A percentile compares a stretch with the other conserved stretches of the same genome.
phyloP scores from a whole-genome alignment of 2,329 filamentous ascomycete genomes.

The Sporothrix pseudoabietina region DNA sequence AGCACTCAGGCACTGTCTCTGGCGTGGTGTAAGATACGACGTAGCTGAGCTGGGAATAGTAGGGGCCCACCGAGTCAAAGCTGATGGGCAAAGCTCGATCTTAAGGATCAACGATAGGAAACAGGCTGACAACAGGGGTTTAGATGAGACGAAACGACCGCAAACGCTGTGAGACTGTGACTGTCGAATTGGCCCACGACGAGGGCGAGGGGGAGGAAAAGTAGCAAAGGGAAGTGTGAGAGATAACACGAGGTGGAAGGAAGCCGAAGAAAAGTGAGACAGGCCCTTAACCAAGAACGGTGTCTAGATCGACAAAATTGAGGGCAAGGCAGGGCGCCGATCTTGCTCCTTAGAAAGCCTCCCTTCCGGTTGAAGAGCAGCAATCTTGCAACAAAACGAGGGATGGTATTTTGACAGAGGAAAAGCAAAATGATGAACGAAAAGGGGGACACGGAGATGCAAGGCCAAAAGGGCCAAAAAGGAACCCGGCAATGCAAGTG shows the following conservation, averaged over 20 bases:
- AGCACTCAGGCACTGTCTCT: conserved; percentile 1
- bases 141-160: conserved; percentile 6
- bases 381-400: background rate
- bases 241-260: conserved; percentile 5
- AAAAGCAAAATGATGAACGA: background rate
- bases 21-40: conserved; percentile 5
- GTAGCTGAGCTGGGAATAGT: conserved; percentile 2
- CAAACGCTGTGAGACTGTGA: background rate
- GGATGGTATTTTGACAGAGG: background rate
- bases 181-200: background rate
- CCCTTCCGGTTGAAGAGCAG: background rate
- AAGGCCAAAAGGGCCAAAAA: background rate
- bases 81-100: conserved; percentile 21
- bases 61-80: conserved; percentile 25
- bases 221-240: background rate
- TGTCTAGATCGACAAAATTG: background rate
- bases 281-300: background rate
- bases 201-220: conserved; percentile 3
- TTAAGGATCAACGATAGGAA: conserved; percentile 6
- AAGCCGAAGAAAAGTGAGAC: conserved; percentile 11
- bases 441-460: background rate
- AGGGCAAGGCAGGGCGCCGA: background rate
- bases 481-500: background rate
- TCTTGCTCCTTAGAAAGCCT: conserved; percentile 3
- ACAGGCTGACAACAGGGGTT: background rate